Evolutionary conservation across 805 yeast genomes (phyloP), one percentile per base, ranked within the genome.

Genomic region (Metschnikowia cubensis): DNA sequence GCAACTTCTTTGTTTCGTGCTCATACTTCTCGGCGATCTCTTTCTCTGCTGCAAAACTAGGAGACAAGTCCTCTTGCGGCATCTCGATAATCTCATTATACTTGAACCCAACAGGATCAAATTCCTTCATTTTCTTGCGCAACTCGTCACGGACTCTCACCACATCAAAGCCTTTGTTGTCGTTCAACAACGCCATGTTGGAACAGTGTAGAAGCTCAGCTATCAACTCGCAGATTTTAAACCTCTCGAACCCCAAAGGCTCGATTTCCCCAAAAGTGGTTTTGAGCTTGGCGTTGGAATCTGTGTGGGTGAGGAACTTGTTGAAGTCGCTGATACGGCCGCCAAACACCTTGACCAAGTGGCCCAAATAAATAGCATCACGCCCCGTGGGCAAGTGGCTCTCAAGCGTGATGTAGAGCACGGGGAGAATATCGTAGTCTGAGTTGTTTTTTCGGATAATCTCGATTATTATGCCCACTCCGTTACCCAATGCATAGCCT

Each of bases 351-450:
- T 65, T 59, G 31, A 74, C 61, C 50, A 74, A 62, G 54, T 72
- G 75, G 5, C 79, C 79, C 51, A 74, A 63, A 56, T 73, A 74
- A 43, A 74, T 74, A 1, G 79, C 76, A 55, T 74, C 79, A 52
- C 79, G 65, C 10, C 77, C 76, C 5, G 76, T 73, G 14, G 79
- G 79, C 7, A 77, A 77, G 50, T 74, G 77, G 49, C 73, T 66
- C 48, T 73, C 77, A 40, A 74, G 63, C 1, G 76, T 72, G 47
- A 72, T 73, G 58, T 74, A 72, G 45, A 74, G 63, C 38, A 74
- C 74, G 1, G 77, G 77, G 43, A 74, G 65, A 48, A 72, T 67
- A 55, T 74, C 79, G 53, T 74, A 74, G 55, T 74, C 79, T 17
- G 76, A 71, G 53, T 74, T 74, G 54, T 74, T 74, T 49, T 74